A percentile compares a stretch with the other conserved stretches of the same genome.
Conservation (phyloP, 345 rosid species). For the Mallotus nudiflorus region DNA sequence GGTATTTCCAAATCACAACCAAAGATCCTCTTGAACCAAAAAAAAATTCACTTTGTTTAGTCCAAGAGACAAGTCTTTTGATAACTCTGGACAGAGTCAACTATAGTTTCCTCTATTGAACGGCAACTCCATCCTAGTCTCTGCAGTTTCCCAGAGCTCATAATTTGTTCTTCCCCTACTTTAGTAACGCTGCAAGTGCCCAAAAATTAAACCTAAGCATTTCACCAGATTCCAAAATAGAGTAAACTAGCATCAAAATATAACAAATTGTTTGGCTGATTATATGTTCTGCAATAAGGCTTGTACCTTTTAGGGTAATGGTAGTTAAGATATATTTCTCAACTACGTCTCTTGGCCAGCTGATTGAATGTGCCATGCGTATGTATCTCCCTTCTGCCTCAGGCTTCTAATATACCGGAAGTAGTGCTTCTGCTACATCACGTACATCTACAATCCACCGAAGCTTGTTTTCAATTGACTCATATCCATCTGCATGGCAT, state of each 20-base stretch:
- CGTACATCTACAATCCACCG: conserved; percentile 31
- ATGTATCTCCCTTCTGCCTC: conserved; percentile 73
- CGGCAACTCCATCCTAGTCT: neutral
- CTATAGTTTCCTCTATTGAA: neutral
- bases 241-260: no score
- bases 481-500: conserved; percentile 1
- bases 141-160: conserved; percentile 28
- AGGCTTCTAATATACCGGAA: conserved; percentile 54
- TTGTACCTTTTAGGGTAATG: conserved; percentile 53
- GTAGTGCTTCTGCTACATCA: conserved; percentile 57
- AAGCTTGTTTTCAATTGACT: neutral
- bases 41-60: no score
- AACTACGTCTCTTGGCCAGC: conserved; percentile 32
- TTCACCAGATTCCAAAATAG: no score
- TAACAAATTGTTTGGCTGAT: neutral
- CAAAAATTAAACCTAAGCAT: neutral
- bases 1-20: no score
- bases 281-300: no score
- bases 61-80: neutral
- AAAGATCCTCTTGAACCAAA: no score
- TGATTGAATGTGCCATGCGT: conserved; percentile 37
- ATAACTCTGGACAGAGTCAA: neutral
- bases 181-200: conserved; percentile 24
- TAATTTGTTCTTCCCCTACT: conserved; percentile 6
- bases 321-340: conserved; percentile 54